Evolutionary conservation across 2,329 filamentous ascomycete species (phyloP), one percentile per base, ranked within the genome.

Genomic region (Fusarium citri): DNA sequence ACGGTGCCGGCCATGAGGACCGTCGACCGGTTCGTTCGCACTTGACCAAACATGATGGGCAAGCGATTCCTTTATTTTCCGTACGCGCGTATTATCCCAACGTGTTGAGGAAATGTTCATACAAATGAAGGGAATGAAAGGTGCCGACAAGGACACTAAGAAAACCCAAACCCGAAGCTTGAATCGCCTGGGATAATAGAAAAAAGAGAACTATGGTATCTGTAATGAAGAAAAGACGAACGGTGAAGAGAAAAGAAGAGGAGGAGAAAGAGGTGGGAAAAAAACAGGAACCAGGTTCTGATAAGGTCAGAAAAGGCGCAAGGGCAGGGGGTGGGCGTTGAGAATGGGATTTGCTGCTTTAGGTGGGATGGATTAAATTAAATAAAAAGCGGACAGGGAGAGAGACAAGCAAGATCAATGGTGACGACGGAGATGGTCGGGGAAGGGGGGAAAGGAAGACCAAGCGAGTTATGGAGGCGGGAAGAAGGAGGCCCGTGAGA

Each of bases 21-120:
- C 58, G 74, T 73, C 51, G 73, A 71, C 70, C 72, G 76, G 59
- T 76, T 77, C 46, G 77, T 76, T 53, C 78, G 76, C 64, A 77
- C 64, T 57, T 73, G 71, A 46, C 74, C 74, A 41, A 80, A 69
- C 71, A 80, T 78, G 63, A 73, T 78, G 56, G 49, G 73, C 77
- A 77, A 77, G 58, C 58, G 72, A 55, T 43, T 43, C 34, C 43
- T 46, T 62, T 47, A 16, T 34, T 31, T 50, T 50, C 47, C 49
- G 37, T 30, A 46, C 45, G 41, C 50, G 42, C 26, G 25, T 43
- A 42, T 47, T 42, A 37, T 59, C 46, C 55, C 51, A 55, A 58
- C 48, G 42, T 41, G 41, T 26, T 7, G 34, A 25, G n/a, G 30
- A 49, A 55, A 18, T 43, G 40, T 50, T 50, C 42, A 62, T 47